These are phyloP conservation scores for Trichocladium antarcticum DNA, from an alignment of 495 filamentous ascomycete species.

Conservation along the genomic window DNA sequence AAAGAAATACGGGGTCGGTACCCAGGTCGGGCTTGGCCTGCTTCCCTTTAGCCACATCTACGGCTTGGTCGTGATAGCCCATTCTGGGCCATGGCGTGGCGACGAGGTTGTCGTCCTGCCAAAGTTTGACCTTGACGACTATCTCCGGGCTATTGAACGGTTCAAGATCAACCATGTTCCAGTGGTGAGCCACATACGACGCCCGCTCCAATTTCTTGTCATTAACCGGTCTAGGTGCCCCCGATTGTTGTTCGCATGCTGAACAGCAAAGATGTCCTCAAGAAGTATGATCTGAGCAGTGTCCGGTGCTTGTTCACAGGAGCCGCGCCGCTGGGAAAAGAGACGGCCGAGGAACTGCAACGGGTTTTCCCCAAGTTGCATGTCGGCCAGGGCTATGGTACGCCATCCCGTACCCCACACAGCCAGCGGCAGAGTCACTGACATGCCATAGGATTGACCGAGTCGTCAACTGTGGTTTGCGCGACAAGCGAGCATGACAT, in stretches of 20 bases:
- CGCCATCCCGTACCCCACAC: too few relatives aligned
- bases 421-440: background rate
- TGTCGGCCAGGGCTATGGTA: conserved; percentile 75
- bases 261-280: conserved; percentile 49
- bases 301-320: conserved; percentile 62
- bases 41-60: conserved; percentile 86
- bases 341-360: conserved; percentile 59
- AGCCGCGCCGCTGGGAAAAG: conserved; percentile 70
- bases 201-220: background rate
- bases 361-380: conserved; percentile 53
- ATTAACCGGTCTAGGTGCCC: conserved; percentile 47
- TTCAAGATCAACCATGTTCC: conserved; percentile 62
- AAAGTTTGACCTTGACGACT: conserved; percentile 63
- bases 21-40: conserved; percentile 58
- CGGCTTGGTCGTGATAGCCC: conserved; percentile 64
- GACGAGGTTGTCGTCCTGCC: conserved; percentile 73
- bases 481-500: conserved; percentile 57
- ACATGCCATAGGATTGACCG: conserved; percentile 53
- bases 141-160: conserved; percentile 55
- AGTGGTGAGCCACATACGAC: conserved; percentile 38
- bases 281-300: conserved; percentile 65
- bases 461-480: conserved; percentile 64
- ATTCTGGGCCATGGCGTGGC: conserved; percentile 58
- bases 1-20: conserved; percentile 32
- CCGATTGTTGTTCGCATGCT: conserved; percentile 78